phyloP scores from a whole-genome alignment of 139 green algal genomes.

The Chlorella ohadii region DNA sequence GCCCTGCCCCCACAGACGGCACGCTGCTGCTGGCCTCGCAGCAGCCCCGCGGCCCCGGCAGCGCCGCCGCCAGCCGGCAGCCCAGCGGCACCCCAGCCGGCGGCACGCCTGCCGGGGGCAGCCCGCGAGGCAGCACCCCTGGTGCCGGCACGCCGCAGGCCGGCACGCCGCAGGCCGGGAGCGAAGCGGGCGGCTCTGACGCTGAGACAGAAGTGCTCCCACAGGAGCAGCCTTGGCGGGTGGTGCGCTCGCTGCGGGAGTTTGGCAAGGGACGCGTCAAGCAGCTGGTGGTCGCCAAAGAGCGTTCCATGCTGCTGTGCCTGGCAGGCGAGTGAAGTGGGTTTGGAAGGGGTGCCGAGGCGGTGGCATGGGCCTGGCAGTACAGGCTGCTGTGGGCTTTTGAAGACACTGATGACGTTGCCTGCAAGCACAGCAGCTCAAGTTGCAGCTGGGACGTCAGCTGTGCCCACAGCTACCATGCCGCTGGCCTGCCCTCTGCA shows the following conservation, averaged over 20 bases:
- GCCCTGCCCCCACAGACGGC: slow-evolving; percentile 24
- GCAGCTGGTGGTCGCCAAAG: slow-evolving; percentile 35
- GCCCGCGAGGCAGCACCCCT: too few species aligned
- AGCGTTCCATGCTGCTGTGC: slow-evolving; percentile 35
- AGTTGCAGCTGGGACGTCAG: too few species aligned
- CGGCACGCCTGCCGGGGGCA: background rate
- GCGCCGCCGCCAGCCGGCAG: background rate
- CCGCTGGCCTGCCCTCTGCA: too few species aligned
- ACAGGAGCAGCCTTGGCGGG: slow-evolving; percentile 10
- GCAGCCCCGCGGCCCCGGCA: background rate
- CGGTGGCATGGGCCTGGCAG: too few species aligned
- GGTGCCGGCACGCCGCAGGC: too few species aligned
- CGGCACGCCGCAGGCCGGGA: too few species aligned
- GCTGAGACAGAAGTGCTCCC: background rate
- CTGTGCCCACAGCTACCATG: too few species aligned
- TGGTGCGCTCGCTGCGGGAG: slow-evolving; percentile 9
- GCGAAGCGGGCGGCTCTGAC: too few species aligned
- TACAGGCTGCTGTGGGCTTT: too few species aligned
- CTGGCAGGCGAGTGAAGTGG: slow-evolving; percentile 9
- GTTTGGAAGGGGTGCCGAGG: too few species aligned
- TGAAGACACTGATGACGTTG: too few species aligned
- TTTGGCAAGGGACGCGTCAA: slow-evolving; percentile 18
- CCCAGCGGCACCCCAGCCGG: background rate
- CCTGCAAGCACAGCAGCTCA: too few species aligned
- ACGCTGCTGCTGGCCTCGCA: slow-evolving; percentile 21